These are phyloP conservation scores for Apiospora sp. DNA, from an alignment of 2,329 filamentous ascomycete species.

Conservation along the genomic window DNA sequence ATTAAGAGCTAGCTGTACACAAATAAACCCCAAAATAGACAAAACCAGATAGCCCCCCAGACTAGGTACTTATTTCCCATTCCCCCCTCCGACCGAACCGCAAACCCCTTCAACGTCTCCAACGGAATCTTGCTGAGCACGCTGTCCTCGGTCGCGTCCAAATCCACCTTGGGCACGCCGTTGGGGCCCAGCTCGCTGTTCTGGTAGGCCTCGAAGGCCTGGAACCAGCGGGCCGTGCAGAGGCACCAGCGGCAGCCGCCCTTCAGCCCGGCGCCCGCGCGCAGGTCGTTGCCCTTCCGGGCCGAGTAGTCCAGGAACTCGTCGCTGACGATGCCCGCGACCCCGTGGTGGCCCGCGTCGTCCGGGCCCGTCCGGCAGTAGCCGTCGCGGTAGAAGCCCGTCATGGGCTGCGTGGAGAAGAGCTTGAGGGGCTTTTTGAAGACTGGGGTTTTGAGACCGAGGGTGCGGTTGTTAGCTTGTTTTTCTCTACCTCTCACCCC, in stretches of 20 bases:
- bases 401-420: constrained; percentile 65
- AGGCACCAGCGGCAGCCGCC: constrained; percentile 70
- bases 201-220: constrained; percentile 63
- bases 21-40: neutral
- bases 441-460: constrained; percentile 46
- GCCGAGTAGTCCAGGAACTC: constrained; percentile 70
- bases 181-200: constrained; percentile 45
- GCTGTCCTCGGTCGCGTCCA: constrained; percentile 61
- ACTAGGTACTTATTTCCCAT: neutral
- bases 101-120: constrained; percentile 58
- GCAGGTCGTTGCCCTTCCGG: constrained; percentile 65
- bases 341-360: constrained; percentile 66
- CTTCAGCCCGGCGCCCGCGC: constrained; percentile 57
- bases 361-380: constrained; percentile 60
- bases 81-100: constrained; percentile 35
- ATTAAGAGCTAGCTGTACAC: neutral
- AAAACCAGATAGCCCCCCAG: no score
- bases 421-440: constrained; percentile 65
- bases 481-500: no score
- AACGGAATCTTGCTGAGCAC: constrained; percentile 55
- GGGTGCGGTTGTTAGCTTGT: neutral
- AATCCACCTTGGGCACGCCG: constrained; percentile 50
- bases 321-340: constrained; percentile 65
- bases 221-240: constrained; percentile 66
- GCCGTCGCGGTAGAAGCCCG: constrained; percentile 67